Base-by-base conservation (phyloP, 176 grass and related monocot species). In the Ensete ventricosum region DNA sequence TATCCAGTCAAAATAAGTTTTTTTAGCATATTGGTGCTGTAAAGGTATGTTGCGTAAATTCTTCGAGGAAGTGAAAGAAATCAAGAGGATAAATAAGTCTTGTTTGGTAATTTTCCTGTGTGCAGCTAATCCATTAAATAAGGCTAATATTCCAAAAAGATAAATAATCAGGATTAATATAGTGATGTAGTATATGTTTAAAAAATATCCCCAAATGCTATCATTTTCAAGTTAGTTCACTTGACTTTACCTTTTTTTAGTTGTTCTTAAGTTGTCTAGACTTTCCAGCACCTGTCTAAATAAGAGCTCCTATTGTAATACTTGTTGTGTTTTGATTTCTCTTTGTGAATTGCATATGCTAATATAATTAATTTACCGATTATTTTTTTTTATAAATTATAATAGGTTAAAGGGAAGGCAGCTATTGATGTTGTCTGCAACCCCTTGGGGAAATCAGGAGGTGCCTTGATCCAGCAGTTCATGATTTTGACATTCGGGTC, bases 341-440 rank as follows among this genome's bases (percentile, higher is more conserved):
- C 3, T 43, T 43, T 43, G 34, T 5, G 34, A 43, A 43, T 43
- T 43, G 34, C 34, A 43, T 55, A 23, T 14, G 55, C 53, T 55
- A 16, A 55, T 8, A 17, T 11, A 55, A 9, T 14, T 62, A 62
- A 62, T 62, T 14, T 55, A 73, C 52, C 57, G 20, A n/a, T 43
- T 19, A 1, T 34, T 23, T 55, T 81, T 81, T 11, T 81, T 76
- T 21, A 78, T 64, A 67, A 51, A 75, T 29, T 68, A 21, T 70
- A 99, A 21, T 70, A 99, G 95, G 95, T 99, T 1, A 94, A 99
- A 84, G 88, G 95, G 65, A 99, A 99, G 79, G 95, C 95, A 26
- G 95, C 95, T 29, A 99, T 99, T 76, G 95, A 94, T 80, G 95
- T 99, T 57, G 95, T 99, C 62, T 99, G 95, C 95, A 99, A 99